Evolutionary conservation across 2,329 filamentous ascomycete species (phyloP), one percentile per base, ranked within the genome.

Genomic region (Ampelomyces quisqualis): DNA sequence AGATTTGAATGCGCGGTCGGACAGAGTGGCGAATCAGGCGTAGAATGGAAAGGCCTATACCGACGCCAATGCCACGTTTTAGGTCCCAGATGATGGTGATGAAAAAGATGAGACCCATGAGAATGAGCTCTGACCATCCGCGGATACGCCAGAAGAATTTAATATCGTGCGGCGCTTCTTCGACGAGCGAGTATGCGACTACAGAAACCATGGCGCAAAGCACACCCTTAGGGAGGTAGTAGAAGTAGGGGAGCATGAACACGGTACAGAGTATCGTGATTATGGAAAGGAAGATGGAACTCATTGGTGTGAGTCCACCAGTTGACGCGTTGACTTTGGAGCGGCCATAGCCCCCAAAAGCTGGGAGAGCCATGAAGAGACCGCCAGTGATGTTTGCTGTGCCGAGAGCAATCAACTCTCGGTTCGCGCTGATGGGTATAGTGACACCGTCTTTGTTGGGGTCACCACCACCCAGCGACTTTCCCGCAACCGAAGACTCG

Each of bases 141-240:
- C 82, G 80, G 46, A 98, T 91, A 36, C 78, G 81, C 43, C 88
- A 70, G 74, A 97, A 98, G 76, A 97, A 98, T 34, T 78, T 75
- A 47, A 98, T 82, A 67, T 98, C 93, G 58, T 93, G 86, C 0
- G 93, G 93, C 9, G 88, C 89, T 74, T 98, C 93, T 73, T 98
- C 93, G 46, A 97, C 87, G 5, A 98, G 78, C 14, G 90, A 93
- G 73, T 86, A 95, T 14, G 93, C 93, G 18, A 98, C 91, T 2
- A 96, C 91, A 10, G 87, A 90, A 46, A 98, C 95, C 82, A 97
- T 93, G 13, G 91, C 81, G 13, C 85, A 95, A 14, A 98, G 78
- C 1, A 97, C 90, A 4, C 88, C 88, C 85, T 95, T 96, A 85
- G 93, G 93, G 32, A 98, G 79, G 65, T 90, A 97, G 72, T 95